Base-by-base conservation (phyloP, 1,284 basidiomycete species). In the Leccinum pachyderme region DNA sequence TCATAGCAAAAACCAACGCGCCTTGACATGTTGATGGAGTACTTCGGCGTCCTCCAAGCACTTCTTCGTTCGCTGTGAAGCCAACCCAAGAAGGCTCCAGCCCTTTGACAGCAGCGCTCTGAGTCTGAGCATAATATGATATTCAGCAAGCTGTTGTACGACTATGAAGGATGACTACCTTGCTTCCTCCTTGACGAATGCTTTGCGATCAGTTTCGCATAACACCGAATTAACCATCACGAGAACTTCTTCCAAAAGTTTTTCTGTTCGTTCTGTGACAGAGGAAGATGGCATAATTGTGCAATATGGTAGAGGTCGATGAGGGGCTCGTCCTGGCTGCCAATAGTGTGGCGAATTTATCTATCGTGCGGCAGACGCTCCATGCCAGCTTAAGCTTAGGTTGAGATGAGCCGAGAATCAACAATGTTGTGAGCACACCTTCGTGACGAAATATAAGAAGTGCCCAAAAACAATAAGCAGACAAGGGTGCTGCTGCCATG, bases 391-490 rank as follows among this genome's bases (percentile, higher is more conserved):
- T 8, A 18, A 32, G 24, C 7, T 18, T 44, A 9, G 15, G 12
- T 27, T 27, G 24, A 44, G 15, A 27, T n/a, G 13, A 24, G 49
- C 37, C 28, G 41, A 49, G 18, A 25, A 29, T 15, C 28, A 28
- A 33, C 49, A 37, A 43, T 53, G 52, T 37, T 52, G 54, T 56
- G 52, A 18, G 32, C 4, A 44, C 35, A 35, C 43, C 64, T 51
- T 65, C 39, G 53, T 54, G 25, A 64, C 65, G 43, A 45, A 61
- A 29, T 28, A 64, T 37, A 67, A 65, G 55, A 12, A 46, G 31
- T 6, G 18, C 5, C 28, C 22, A 53, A 55, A 59, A 43, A 64
- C 60, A 64, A 64, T 47, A 65, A 18, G 12, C 25, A 47, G 29
- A 6, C 44, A 43, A 7, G 33, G 7, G 18, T 18, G 18, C 18